These are phyloP conservation scores for Leptographium lundbergii DNA, from an alignment of 2,329 filamentous ascomycete genomes.

Conservation along the genomic window DNA sequence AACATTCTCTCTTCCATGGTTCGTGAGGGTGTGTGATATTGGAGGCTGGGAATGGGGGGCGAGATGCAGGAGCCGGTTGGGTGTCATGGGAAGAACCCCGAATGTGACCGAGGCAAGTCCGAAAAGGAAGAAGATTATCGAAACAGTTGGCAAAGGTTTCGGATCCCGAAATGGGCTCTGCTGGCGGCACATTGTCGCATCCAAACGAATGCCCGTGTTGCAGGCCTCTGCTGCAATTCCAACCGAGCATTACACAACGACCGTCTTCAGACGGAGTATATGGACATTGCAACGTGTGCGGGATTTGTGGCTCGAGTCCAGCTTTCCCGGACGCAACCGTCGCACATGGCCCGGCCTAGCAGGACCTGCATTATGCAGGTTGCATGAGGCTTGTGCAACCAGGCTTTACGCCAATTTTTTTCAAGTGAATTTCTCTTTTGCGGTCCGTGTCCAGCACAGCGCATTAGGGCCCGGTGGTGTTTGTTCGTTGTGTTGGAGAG, in stretches of 20 bases:
- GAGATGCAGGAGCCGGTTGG: neutral
- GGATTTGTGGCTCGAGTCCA: neutral
- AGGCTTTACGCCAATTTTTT: neutral
- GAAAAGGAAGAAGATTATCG: neutral
- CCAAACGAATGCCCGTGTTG: neutral
- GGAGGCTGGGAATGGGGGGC: too few species aligned
- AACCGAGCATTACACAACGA: neutral
- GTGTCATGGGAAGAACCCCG: neutral
- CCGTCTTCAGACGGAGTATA: neutral
- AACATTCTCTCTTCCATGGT: neutral
- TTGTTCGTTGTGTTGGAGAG: neutral
- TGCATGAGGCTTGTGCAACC: slow-evolving; percentile 16
- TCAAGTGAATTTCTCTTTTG: neutral
- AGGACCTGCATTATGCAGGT: slow-evolving; percentile 15
- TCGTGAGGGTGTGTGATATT: neutral
- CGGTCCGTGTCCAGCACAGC: neutral
- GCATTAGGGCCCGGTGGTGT: neutral
- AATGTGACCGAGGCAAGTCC: neutral
- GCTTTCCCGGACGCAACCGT: neutral
- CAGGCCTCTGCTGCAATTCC: neutral
- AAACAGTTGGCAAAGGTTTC: neutral
- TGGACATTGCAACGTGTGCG: too few species aligned
- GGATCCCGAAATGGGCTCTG: neutral
- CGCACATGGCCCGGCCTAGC: neutral
- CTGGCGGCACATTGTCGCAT: neutral